Base-by-base conservation (phyloP, 2,329 filamentous ascomycete species). In the Neodidymelliopsis sp. region DNA sequence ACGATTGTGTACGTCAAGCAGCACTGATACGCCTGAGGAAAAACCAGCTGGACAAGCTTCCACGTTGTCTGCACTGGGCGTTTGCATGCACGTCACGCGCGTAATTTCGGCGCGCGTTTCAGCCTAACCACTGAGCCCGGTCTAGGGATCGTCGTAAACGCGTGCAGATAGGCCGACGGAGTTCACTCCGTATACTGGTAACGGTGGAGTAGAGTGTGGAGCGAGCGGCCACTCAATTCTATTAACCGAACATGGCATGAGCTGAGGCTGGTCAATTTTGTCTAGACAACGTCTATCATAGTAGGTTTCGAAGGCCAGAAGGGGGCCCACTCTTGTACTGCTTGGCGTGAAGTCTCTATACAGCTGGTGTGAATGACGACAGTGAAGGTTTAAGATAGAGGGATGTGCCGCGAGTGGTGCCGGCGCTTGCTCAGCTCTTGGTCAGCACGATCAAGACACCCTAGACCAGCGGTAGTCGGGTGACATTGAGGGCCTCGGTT, bases 81-180 rank as follows among this genome's bases (percentile, higher is more conserved):
- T 41, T 28, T 22, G 15, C 24, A 50, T 50, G 47, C 47, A 44
- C 36, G 47, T 45, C 47, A 50, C 47, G 19, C 40, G 19, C 23
- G 18, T 36, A 39, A 25, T 19, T 41, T 41, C 35, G 20, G 35
- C 20, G 47, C 36, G 25, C 6, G 47, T 50, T 50, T 40, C 40
- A 50, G 40, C 35, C 47, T 25, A 40, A 24, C 15, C 11, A 16
- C 33, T 31, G 25, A 36, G 30, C 41, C 31, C 15, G 42, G 10
- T 11, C 13, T 27, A 12, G 10, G 23, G 40, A 50, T 50, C 40
- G 15, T 36, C 22, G 15, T 18, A 12, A 40, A 40, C 35, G 36
- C 34, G 35, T 15, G 15, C 40, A 16, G 23, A 33, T 19, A 15
- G 19, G 29, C 19, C n/a, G 12, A 40, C 47, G 47, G 47, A 44